phyloP scores from a whole-genome alignment of 805 yeast species.

The Geotrichum ghanense region DNA sequence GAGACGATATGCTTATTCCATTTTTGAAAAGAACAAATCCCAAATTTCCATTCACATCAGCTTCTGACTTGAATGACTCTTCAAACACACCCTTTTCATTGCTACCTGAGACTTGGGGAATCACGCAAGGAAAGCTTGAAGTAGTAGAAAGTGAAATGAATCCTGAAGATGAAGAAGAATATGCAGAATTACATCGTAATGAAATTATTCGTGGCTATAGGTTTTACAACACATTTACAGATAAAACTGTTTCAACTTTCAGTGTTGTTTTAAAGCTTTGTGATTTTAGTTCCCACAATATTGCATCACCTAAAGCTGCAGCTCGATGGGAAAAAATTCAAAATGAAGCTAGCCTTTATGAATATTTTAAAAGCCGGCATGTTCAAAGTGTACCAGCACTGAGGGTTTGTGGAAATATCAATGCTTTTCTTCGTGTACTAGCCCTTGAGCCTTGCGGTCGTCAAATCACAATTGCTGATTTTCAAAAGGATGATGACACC shows the following conservation, averaged over 20 bases:
- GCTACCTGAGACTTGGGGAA: background rate
- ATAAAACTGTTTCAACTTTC: background rate
- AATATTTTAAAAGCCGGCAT: constrained; percentile 9
- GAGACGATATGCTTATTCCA: background rate
- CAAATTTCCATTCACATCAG: background rate
- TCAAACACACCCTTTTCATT: background rate
- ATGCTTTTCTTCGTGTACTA: constrained; percentile 14
- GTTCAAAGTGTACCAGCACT: constrained; percentile 10
- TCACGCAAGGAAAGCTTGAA: constrained; percentile 1
- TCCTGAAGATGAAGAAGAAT: constrained; percentile 11
- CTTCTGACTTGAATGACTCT: background rate
- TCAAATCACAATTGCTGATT: constrained; percentile 10
- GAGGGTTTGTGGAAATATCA: constrained; percentile 13
- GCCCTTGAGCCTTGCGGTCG: constrained; percentile 17
- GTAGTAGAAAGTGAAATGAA: constrained; percentile 7
- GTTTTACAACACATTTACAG: background rate
- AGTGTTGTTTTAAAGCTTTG: constrained; percentile 10
- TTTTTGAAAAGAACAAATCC: background rate
- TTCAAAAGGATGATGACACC: constrained; percentile 3
- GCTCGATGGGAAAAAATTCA: constrained; percentile 5
- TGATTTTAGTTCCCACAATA: constrained; percentile 4
- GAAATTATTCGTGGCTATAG: constrained; percentile 3
- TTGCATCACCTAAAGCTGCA: background rate
- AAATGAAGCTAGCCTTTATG: constrained; percentile 17
- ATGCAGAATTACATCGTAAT: background rate